These are phyloP conservation scores for Elsinoe ampelina DNA, from an alignment of 2,329 filamentous ascomycete species.

Conservation along the genomic window DNA sequence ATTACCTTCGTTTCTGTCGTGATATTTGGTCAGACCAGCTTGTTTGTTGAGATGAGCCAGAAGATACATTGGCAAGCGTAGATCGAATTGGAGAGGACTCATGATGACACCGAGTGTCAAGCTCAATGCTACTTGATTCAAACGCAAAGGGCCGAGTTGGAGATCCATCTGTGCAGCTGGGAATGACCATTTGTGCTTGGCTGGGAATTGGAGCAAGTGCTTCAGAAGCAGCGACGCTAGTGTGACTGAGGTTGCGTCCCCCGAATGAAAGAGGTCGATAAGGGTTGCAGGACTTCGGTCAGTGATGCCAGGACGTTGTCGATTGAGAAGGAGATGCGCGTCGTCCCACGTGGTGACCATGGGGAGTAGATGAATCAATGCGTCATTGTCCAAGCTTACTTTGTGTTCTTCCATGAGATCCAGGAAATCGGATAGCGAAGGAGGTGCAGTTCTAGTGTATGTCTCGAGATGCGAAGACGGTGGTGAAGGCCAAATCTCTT, in stretches of 20 bases:
- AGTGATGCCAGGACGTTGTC: constrained; percentile 37
- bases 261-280: neutral
- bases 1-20: neutral
- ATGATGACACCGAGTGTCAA: neutral
- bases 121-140: neutral
- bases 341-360: constrained; percentile 19
- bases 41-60: neutral
- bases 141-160: neutral
- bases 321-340: constrained; percentile 47
- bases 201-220: constrained; percentile 43
- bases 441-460: constrained; percentile 52
- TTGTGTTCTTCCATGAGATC: constrained; percentile 45
- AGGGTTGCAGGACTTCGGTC: constrained; percentile 21
- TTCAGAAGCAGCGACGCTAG: constrained; percentile 27
- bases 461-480: constrained; percentile 57
- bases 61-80: neutral
- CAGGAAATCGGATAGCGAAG: constrained; percentile 51
- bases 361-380: constrained; percentile 20
- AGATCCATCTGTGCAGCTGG: neutral
- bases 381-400: constrained; percentile 38
- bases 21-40: neutral
- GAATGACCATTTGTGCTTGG: neutral
- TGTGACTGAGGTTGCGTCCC: constrained; percentile 16
- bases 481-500: constrained; percentile 46
- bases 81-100: neutral